A percentile compares a stretch with the other conserved stretches of the same genome.
Evolutionary conservation across 2,329 filamentous ascomycete species (phyloP).

Genomic region (Alternaria incomplexa): DNA sequence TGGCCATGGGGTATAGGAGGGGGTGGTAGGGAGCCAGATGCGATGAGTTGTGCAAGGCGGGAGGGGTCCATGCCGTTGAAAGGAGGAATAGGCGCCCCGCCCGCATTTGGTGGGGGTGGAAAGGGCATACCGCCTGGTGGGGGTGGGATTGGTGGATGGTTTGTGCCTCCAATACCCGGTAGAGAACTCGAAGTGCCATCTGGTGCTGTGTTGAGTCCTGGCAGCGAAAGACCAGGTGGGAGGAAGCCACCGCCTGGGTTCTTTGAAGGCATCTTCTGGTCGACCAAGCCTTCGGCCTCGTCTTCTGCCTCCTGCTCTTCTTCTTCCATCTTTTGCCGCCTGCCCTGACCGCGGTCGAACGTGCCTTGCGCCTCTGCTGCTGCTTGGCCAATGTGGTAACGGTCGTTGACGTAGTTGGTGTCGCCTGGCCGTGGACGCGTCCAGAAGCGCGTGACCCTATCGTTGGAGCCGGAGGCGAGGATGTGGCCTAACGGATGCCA

Average conservation of each 20-base stretch:
- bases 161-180: constrained; percentile 55
- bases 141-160: constrained; percentile 34
- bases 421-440: constrained; percentile 88
- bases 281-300: constrained; percentile 88
- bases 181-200: constrained; percentile 56
- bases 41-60: constrained; percentile 44
- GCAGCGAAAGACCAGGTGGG: constrained; percentile 62
- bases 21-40: constrained; percentile 44
- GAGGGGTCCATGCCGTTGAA: constrained; percentile 37
- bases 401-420: constrained; percentile 81
- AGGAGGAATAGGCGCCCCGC: constrained; percentile 22
- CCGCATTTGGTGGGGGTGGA: constrained; percentile 17
- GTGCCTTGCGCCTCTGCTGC: constrained; percentile 95
- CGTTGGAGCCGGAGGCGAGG: constrained; percentile 92
- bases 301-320: constrained; percentile 94
- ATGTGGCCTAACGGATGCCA: constrained; percentile 98
- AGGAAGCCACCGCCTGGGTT: constrained; percentile 60
- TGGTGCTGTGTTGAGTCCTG: constrained; percentile 41
- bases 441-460: constrained; percentile 97
- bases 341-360: constrained; percentile 80
- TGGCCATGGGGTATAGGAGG: constrained; percentile 39
- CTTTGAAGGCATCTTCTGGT: constrained; percentile 80
- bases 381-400: constrained; percentile 93
- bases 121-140: constrained; percentile 34
- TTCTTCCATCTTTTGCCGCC: constrained; percentile 82